Evolutionary conservation across 768 basidiomycete species (phyloP), one percentile per base, ranked within the genome.

Genomic region (Mycena kentingensis): DNA sequence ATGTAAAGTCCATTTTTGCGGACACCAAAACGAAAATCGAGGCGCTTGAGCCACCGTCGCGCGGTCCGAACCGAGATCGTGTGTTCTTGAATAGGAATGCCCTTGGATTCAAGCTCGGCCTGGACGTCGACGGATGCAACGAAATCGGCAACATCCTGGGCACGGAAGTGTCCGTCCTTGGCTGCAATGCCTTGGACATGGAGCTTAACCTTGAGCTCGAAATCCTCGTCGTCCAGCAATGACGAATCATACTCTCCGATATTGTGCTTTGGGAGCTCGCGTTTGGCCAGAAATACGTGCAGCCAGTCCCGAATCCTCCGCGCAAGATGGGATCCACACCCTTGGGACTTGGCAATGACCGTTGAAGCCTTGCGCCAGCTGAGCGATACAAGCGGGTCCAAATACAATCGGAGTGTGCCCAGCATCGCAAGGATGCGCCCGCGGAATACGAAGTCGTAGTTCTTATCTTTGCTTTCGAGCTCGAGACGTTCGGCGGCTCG

Each of bases 1-100:
- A 70, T 57, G 36, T 73, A 77, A 65, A 68, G 68, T 0, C 70
- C 73, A 24, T 68, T 71, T 19, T 61, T 49, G 27, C 62, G 62
- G 15, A 55, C 37, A 1, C 37, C 26, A 49, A 67, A 77, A 2
- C 59, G 61, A 58, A 64, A 75, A 1, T 60, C 66, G 10, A 76
- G 34, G 10, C 62, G 68, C 4, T 65, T 46, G 2, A 80, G 56
- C 72, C 70, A 76, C 1, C 54, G 36, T 8, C 42, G 44, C 13
- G 72, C 71, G 2, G 69, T 75, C 5, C 43, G 12, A 2, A 55
- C 47, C 15, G 59, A 61, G 44, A 71, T 67, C 6, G 42, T 46
- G 4, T 47, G 39, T 13, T 52, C 42, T 31, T 24, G 34, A 11
- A 47, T 6, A 15, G 15, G 24, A 27, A 44, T 28, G 15, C 26